These are phyloP conservation scores for Fusarium haematococcum DNA, from an alignment of 2,329 filamentous ascomycete species.

Conservation along the genomic window DNA sequence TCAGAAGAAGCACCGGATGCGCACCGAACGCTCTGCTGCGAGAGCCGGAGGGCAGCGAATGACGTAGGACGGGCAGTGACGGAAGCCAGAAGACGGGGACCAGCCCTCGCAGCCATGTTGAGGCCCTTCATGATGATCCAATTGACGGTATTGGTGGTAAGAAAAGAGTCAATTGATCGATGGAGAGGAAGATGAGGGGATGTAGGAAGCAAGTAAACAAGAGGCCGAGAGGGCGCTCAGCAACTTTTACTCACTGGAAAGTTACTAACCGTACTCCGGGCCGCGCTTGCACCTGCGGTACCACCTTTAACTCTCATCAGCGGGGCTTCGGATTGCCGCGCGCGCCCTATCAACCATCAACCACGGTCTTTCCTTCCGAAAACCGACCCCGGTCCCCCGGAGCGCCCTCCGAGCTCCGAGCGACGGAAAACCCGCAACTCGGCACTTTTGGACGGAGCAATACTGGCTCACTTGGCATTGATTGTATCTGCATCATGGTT, in stretches of 20 bases:
- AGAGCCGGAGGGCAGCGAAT: conserved; percentile 29
- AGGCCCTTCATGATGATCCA: conserved; percentile 48
- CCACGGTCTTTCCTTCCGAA: conserved; percentile 33
- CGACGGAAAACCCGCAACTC: not conserved
- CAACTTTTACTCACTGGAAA: conserved; percentile 16
- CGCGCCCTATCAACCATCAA: conserved; percentile 14
- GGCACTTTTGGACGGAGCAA: not conserved
- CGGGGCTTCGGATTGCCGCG: conserved; percentile 30
- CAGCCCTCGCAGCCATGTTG: conserved; percentile 47
- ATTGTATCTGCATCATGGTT: not conserved
- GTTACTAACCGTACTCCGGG: conserved; percentile 16
- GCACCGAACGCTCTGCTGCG: conserved; percentile 42
- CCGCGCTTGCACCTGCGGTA: conserved; percentile 1
- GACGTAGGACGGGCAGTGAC: conserved; percentile 36
- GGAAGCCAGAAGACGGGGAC: conserved; percentile 44
- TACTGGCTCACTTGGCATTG: not conserved
- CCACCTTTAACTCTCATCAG: conserved; percentile 11
- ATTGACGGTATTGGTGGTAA: conserved; percentile 32
- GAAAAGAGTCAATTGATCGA: conserved; percentile 33
- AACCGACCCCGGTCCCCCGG: conserved; percentile 38
- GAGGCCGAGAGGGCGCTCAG: conserved; percentile 17
- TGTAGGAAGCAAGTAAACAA: conserved; percentile 20
- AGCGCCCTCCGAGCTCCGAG: conserved; percentile 35
- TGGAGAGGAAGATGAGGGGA: conserved; percentile 11
- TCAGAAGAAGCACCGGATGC: conserved; percentile 46